Base-by-base conservation (phyloP, 306 rosid species). In the Quercus engelmannii region DNA sequence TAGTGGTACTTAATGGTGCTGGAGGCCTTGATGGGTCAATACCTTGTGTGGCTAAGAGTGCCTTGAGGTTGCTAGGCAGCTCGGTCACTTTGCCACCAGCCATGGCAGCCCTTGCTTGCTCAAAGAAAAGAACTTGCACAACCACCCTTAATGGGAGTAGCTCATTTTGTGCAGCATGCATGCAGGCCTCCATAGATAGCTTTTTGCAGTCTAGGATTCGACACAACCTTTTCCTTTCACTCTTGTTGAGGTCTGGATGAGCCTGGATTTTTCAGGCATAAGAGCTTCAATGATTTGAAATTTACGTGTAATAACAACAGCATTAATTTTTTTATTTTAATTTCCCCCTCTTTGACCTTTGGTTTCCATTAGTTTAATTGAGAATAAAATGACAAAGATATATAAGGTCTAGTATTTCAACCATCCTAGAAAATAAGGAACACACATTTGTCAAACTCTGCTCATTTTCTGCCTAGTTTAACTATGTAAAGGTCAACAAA, bases 101-200 rank as follows among this genome's bases (percentile, higher is more conserved):
- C 85, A 85, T 85, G 20, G 96, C 88, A 1, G 97, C 92, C 80
- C 97, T 71, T 35, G 97, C 94, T 87, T 96, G 99, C 88, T 96
- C 99, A 49, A 93, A 96, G 91, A 96, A 96, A 58, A 96, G 96
- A 78, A 96, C 99, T 91, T 96, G 99, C 69, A 96, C 98, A 72
- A 96, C 97, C 23, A 96, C 97, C 59, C 99, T 84, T 38, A 96
- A 77, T n/a, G 99, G 99, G 5, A 96, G 96, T 9, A 91, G 86
- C 81, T 96, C 99, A 80, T 96, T 96, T 85, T 96, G 99, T 31
- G 99, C 98, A 31, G 99, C 99, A 85, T 96, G 98, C 94, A 96
- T 93, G 88, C 99, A 96, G 7, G 89, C 97, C 86, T 96, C 98
- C 94, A 96, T 89, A 0, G 99, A 90, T 10, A 96, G 92, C 80